Evolutionary conservation across 345 rosid genomes (phyloP).

Genomic region (Microthlaspi erraticum): DNA sequence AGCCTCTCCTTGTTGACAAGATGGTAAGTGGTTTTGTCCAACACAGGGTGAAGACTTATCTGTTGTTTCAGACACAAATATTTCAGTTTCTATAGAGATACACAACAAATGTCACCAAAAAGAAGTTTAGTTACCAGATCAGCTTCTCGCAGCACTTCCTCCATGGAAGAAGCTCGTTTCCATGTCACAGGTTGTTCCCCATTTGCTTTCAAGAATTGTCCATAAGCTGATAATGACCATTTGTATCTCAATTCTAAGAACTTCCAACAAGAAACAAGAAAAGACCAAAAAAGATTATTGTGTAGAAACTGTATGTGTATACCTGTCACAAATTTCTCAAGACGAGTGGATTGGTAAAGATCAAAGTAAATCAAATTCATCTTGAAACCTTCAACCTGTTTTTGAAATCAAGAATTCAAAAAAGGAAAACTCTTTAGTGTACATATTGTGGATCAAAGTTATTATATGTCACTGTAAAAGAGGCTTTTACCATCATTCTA

Average conservation of each 20-base stretch:
- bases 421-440: background rate
- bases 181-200: slow-evolving; percentile 89
- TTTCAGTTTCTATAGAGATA: slow-evolving; percentile 22
- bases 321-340: slow-evolving; percentile 95
- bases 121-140: slow-evolving; percentile 58
- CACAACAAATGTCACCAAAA: slow-evolving; percentile 13
- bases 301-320: slow-evolving; percentile 1
- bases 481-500: slow-evolving; percentile 81
- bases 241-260: background rate
- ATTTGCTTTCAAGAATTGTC: slow-evolving; percentile 76
- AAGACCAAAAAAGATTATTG: background rate
- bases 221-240: slow-evolving; percentile 64
- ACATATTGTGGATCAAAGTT: background rate
- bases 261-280: background rate
- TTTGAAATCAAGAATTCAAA: background rate
- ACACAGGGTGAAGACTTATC: slow-evolving; percentile 96
- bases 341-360: slow-evolving; percentile 90
- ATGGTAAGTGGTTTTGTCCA: slow-evolving; percentile 97
- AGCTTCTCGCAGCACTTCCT: slow-evolving; percentile 88
- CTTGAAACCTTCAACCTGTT: slow-evolving; percentile 92
- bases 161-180: slow-evolving; percentile 90
- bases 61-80: slow-evolving; percentile 42
- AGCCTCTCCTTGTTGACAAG: slow-evolving; percentile 92
- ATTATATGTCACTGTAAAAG: slow-evolving; percentile 1
- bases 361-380: slow-evolving; percentile 96